phyloP scores from a whole-genome alignment of 345 rosid genomes.

The Anastatica hierochuntica region DNA sequence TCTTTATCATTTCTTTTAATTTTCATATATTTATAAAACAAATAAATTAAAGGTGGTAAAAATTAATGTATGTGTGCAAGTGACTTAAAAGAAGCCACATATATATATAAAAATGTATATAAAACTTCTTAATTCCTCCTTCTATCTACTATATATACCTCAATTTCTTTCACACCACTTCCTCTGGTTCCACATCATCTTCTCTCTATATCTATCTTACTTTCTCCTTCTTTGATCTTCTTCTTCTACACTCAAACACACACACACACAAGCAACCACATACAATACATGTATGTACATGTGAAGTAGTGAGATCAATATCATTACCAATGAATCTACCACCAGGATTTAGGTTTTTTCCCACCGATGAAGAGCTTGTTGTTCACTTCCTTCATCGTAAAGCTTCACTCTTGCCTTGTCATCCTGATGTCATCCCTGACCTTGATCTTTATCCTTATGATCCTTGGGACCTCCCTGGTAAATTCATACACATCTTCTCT shows the following conservation, averaged over 20 bases:
- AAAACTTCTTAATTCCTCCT: conserved; percentile 12
- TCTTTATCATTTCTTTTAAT: background rate
- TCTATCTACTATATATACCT: conserved; percentile 19
- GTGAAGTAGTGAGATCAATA: conserved; percentile 9
- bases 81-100: conserved; percentile 12
- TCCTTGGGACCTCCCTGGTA: conserved; percentile 97
- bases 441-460: conserved; percentile 74
- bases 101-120: background rate
- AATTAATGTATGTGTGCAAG: conserved; percentile 13
- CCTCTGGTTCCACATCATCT: conserved; percentile 28
- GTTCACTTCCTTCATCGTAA: conserved; percentile 95
- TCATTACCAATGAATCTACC: conserved; percentile 53
- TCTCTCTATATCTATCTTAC: background rate
- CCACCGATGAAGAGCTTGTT: conserved; percentile 85
- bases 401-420: conserved; percentile 73
- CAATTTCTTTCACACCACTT: conserved; percentile 26
- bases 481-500: too few species aligned
- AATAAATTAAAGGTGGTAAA: conserved; percentile 9
- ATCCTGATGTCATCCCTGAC: conserved; percentile 93
- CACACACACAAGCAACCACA: background rate
- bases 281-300: background rate
- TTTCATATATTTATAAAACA: background rate
- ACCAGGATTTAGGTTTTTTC: conserved; percentile 82
- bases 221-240: background rate
- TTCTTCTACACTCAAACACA: conserved; percentile 7